Evolutionary conservation across 2,329 filamentous ascomycete species (phyloP), one percentile per base, ranked within the genome.

Genomic region (Colletotrichum somersetense): DNA sequence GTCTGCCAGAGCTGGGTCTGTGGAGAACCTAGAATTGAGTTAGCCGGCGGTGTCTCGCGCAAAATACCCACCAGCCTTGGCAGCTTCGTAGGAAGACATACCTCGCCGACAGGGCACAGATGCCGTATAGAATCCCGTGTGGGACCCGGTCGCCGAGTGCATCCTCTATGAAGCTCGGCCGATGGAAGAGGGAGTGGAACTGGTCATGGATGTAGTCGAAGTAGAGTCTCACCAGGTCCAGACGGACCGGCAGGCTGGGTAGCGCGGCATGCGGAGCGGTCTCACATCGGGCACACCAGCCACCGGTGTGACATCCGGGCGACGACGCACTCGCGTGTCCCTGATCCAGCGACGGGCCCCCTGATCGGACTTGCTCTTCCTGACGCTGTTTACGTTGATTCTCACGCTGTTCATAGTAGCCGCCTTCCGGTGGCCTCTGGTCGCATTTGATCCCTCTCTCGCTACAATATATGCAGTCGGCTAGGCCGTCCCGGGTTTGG

Each of bases 381-480:
- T 56, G 58, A 5, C 66, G 59, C 35, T 71, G 46, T 33, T 30
- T 70, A 38, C 73, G 73, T 33, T 61, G 63, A 11, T 71, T 70
- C 56, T 73, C 73, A 40, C 71, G 62, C 62, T 73, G 66, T 56
- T 74, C 73, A 46, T 74, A 73, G 44, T 74, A 74, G 10, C 73
- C 73, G 44, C 73, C 73, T 6, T 71, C 62, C 1, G 73, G 73
- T 3, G 73, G 70, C 62, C 58, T 53, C 42, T 89, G 90, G 11
- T 81, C 76, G 78, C 89, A 91, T 0, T 76, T 62, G 2, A 89
- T 77, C 1, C 80, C 78, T 30, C 87, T 83, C 64, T 85, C 84
- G 0, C 78, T 76, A 76, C 89, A 91, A 57, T 89, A 83, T 11
- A 84, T 78, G 75, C 89, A 91, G 23, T 82, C 77, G 2, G 88